Evolutionary conservation across 2,329 filamentous ascomycete species (phyloP), one percentile per base, ranked within the genome.

Genomic region (Talaromyces pinophilus): DNA sequence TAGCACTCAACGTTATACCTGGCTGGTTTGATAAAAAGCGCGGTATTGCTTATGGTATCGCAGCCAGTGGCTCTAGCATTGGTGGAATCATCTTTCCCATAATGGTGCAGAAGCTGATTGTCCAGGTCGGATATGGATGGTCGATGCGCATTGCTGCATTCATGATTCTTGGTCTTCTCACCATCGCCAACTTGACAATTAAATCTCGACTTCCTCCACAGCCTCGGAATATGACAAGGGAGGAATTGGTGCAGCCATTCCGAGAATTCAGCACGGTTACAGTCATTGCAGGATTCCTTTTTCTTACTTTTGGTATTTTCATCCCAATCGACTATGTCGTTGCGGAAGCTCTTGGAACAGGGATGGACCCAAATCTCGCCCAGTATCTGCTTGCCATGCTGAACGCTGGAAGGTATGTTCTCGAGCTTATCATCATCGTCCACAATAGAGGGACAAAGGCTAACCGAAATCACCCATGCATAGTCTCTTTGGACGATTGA

Each of bases 71-170:
- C 5, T 84, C 83, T 0, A 85, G 83, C 4, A 69, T 87, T 5
- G 86, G 86, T 2, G 86, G 86, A 8, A 84, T 89, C 17, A 82
- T 88, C 42, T 83, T 88, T 59, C 87, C 87, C 0, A 87, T 89
- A 71, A 86, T 89, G 82, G 82, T 88, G 13, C 76, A 82, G 1
- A 81, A 82, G 40, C 75, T 89, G 25, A 84, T 89, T 55, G 78
- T 79, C 0, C 40, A 80, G 59, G 78, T 87, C 62, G 84, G 86
- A 40, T 85, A 86, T 71, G 73, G 78, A 46, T 89, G 86, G 87
- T 77, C 84, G 0, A 86, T 88, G 80, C 81, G 86, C 8, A 83
- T 82, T 59, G 80, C 79, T 28, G 79, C 86, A 15, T 87, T 91
- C 65, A 77, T 90, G 59, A 87, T 91, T 68, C 82, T 91, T 67